Evolutionary conservation across 371 early-diverging fungal species (phyloP), one percentile per base, ranked within the genome.

Genomic region (Lichtheimia ramosa): DNA sequence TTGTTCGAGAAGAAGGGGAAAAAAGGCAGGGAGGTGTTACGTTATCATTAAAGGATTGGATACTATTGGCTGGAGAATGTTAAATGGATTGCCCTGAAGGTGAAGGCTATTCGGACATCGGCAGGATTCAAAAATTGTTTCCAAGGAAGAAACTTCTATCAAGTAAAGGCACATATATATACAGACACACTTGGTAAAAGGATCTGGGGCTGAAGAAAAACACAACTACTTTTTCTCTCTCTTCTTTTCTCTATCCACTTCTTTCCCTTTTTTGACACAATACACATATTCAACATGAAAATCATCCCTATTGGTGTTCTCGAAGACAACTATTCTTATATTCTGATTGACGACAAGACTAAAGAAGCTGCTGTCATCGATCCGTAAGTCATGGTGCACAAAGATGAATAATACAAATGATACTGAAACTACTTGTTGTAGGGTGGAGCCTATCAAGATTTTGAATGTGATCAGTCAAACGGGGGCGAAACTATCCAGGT

Each of bases 261-360:
- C 41, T 55, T 25, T 18, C 27, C 43, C 34, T 53, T 34, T 50
- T 28, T 53, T 20, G 12, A 15, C 27, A 21, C 34, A 14, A 16
- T 27, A 20, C 53, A 53, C 53, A 16, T 21, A 46, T 0, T 21
- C 13, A 50, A 8, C 4, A 67, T 68, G 68, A 68, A 68, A 54
- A 63, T 68, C 46, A 68, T 68, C 28, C 68, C 68, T 43, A 68
- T 68, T 56, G 63, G 56, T 25, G 68, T 63, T 7, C 49, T 68
- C 16, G 63, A 63, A 63, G 63, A 68, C 43, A 68, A 68, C 40
- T 94, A 93, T 64, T 80, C 92, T 2, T 94, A 93, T 62, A 71
- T 94, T 27, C 66, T 93, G 48, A 69, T 89, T 55, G 93, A 94
- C 59, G 84, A 86, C 24, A 75, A 75, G 55, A 77, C 89, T 8